Evolutionary conservation across 2,329 filamentous ascomycete genomes (phyloP), one percentile per base, ranked within the genome.

Genomic region (Bipolaris victoriae): DNA sequence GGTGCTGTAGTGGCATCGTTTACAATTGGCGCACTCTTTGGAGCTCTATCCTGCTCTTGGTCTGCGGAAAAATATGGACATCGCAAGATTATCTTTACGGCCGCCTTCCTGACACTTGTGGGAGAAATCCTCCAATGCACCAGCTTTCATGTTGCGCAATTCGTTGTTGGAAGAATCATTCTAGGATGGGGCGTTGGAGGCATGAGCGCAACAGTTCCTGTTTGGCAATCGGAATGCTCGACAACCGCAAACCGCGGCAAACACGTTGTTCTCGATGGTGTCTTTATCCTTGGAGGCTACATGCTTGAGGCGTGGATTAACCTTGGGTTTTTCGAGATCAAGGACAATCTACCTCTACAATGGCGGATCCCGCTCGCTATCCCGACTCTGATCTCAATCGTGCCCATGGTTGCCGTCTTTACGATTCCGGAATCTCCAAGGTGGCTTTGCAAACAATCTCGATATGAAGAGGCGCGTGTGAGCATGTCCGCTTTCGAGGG

Each of bases 351-450:
- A 0, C 76, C 83, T 1, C 82, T 90, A 60, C 82, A 83, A 39
- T 90, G 88, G 87, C 79, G 88, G 5, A 89, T 91, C 62, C 88
- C 88, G 0, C 84, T 90, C 52, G 87, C 86, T 0, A 89, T 90
- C 39, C 74, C 89, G 1, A 86, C 86, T 2, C 79, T 90, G 0
- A 70, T 77, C 52, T 77, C 75, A 0, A 60, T 90, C 3, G 47
- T 85, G 0, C 79, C 90, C 0, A 78, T 90, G 49, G 68, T 65
- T 0, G 71, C 80, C 2, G 82, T 89, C 26, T 89, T 86, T 84
- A 84, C 86, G 72, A 87, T 91, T 69, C 89, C 88, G 0, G 89
- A 92, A 62, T 88, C 86, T 0, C 89, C 88, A 0, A 80, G 88
- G 1, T 90, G 86, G 84, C 80, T 91, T 0, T 83, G 85, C 61